Percentiles rank a stretch among this genome's conserved stretches.
Conservation (phyloP, 2,329 filamentous ascomycete genomes). For the Emmonsiellopsis sp. region DNA sequence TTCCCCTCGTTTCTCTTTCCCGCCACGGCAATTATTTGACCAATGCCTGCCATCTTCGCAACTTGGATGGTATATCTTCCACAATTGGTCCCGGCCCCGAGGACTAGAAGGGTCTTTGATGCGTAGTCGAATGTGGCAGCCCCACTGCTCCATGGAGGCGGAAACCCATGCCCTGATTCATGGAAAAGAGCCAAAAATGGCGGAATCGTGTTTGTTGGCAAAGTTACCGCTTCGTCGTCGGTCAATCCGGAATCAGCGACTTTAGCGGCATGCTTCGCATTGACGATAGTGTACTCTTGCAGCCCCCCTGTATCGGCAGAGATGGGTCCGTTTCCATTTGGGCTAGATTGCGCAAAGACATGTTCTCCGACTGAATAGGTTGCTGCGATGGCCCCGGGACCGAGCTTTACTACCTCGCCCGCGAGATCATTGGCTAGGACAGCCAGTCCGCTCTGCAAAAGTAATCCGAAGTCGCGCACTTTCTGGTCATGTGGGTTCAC, state of each 20-base stretch:
- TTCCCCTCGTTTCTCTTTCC: background rate
- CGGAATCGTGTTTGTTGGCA: constrained; percentile 29
- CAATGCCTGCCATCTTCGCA: background rate
- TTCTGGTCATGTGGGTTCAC: constrained; percentile 32
- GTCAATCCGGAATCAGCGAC: constrained; percentile 23
- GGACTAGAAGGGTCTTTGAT: background rate
- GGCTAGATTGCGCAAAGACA: constrained; percentile 20
- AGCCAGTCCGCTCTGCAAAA: constrained; percentile 23
- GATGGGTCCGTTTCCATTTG: constrained; percentile 1
- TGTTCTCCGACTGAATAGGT: constrained; percentile 21
- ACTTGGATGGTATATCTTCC: background rate
- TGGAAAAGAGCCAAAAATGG: constrained; percentile 9
- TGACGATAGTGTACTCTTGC: constrained; percentile 30
- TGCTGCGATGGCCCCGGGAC: constrained; percentile 15
- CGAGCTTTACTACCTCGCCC: constrained; percentile 22
- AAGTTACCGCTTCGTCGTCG: constrained; percentile 28
- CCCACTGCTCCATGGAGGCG: background rate
- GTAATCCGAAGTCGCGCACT: constrained; percentile 26
- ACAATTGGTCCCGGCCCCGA: background rate
- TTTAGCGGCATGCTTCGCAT: constrained; percentile 19
- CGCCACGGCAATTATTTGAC: background rate
- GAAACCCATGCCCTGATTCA: background rate
- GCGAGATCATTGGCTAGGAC: constrained; percentile 28
- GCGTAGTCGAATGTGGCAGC: too few relatives aligned
- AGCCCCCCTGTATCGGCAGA: constrained; percentile 17